Evolutionary conservation across 257 asterid species (phyloP), one percentile per base, ranked within the genome.

Genomic region (Solanum sitiens): DNA sequence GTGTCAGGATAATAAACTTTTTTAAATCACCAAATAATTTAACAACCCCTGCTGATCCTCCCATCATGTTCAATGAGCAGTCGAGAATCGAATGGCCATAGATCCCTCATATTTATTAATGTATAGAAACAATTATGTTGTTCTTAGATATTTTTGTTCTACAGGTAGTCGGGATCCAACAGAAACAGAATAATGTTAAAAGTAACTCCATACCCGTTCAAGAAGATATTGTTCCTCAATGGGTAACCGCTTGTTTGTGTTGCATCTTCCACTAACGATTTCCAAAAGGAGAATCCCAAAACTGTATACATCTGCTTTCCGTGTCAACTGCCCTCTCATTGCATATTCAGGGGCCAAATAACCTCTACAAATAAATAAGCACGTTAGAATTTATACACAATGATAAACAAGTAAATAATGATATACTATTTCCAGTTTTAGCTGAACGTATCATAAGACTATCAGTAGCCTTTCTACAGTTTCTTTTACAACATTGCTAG

Each of bases 311-410:
- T 97, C 98, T 20, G 98, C 98, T 91, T 95, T 95, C 85, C 98
- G 89, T 21, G 99, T 97, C 92, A 97, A 90, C 90, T 93, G 94
- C 35, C 98, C 98, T 39, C 94, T 94, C 74, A 95, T 88, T 8
- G 98, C 98, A 88, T 97, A 97, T 89, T 97, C 99, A 7, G 99
- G 98, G 42, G 99, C 99, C 94, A 97, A 90, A 89, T 97, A 97
- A 90, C 99, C 99, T 23, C 99, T 97, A 42, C 67, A 40, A n/a
- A 33, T 68, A 53, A 25, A 75, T 42, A 79, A 8, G 37, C 42
- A 56, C 8, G 8, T 27, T 42, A 68, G 53, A 33, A 84, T 73
- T 61, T 32, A 12, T 50, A 88, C 80, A 71, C 25, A 7, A 8
- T 45, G 47, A 67, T 18, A 74, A 67, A 45, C 39, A 86, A 18